phyloP scores from a whole-genome alignment of 768 basidiomycete species.

The Clathrus columnatus region DNA sequence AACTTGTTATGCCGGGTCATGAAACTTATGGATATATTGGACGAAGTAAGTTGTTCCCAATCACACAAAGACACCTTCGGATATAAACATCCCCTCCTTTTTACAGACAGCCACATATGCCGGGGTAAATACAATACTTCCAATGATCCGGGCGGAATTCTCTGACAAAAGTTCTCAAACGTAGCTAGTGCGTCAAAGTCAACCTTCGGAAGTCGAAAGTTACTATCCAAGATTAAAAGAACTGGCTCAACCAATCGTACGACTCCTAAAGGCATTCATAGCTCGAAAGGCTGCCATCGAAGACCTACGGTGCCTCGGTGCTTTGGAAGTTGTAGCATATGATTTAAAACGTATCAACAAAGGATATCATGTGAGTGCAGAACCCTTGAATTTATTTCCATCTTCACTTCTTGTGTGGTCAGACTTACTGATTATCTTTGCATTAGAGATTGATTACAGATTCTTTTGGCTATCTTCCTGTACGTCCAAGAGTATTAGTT shows the following conservation, averaged over 20 bases:
- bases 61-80: background rate
- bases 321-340: background rate
- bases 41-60: background rate
- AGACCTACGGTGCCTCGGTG: background rate
- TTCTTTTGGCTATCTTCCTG: background rate
- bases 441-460: background rate
- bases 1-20: background rate
- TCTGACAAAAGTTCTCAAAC: background rate
- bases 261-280: background rate
- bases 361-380: background rate
- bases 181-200: background rate
- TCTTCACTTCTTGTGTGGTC: background rate
- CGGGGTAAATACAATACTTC: background rate
- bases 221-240: background rate
- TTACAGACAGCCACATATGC: background rate
- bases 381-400: too few relatives aligned
- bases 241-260: background rate
- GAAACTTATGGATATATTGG: background rate
- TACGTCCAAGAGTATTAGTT: background rate
- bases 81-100: too few relatives aligned
- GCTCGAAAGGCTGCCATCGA: background rate
- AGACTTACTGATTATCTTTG: background rate
- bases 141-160: background rate
- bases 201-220: background rate
- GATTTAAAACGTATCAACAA: background rate